These are phyloP conservation scores for Pseudocercospora macadamiae DNA, from an alignment of 2,329 filamentous ascomycete species.

Conservation along the genomic window DNA sequence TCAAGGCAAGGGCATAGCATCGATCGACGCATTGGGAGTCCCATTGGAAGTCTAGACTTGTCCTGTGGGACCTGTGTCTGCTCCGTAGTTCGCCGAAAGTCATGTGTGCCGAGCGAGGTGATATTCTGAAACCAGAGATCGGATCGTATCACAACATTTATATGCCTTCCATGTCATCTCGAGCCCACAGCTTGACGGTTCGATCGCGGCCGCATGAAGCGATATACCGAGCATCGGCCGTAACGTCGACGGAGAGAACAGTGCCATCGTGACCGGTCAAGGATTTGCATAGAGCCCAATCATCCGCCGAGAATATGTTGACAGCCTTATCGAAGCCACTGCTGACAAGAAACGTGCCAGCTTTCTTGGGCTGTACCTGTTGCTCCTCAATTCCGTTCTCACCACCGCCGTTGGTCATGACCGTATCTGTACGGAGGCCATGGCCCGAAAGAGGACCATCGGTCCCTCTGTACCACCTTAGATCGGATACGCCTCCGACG, in stretches of 20 bases:
- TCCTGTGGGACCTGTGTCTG: too few relatives aligned
- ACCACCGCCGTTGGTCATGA: constrained; percentile 27
- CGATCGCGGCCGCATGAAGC: constrained; percentile 92
- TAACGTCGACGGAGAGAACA: constrained; percentile 88
- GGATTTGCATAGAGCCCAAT: constrained; percentile 88
- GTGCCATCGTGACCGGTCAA: constrained; percentile 90
- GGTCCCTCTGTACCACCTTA: constrained; percentile 89
- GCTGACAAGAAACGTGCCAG: constrained; percentile 87
- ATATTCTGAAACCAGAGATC: too few relatives aligned
- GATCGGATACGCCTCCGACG: constrained; percentile 84
- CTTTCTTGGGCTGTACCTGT: constrained; percentile 68
- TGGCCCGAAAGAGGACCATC: constrained; percentile 71
- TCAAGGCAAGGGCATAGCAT: too few relatives aligned
- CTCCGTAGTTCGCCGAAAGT: too few relatives aligned
- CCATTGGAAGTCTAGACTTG: too few relatives aligned
- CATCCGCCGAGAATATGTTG: constrained; percentile 93
- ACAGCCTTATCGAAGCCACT: constrained; percentile 93
- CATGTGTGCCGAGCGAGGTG: too few relatives aligned
- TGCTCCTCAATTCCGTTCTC: constrained; percentile 5
- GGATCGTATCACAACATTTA: too few relatives aligned
- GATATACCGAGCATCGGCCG: constrained; percentile 85
- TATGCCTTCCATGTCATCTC: constrained; percentile 68
- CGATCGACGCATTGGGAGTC: too few relatives aligned
- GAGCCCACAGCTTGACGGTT: constrained; percentile 94
- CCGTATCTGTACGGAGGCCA: constrained; percentile 53